Evolutionary conservation across 164 flowering plant genomes (phyloP).

Genomic region (Vitis rupestris): DNA sequence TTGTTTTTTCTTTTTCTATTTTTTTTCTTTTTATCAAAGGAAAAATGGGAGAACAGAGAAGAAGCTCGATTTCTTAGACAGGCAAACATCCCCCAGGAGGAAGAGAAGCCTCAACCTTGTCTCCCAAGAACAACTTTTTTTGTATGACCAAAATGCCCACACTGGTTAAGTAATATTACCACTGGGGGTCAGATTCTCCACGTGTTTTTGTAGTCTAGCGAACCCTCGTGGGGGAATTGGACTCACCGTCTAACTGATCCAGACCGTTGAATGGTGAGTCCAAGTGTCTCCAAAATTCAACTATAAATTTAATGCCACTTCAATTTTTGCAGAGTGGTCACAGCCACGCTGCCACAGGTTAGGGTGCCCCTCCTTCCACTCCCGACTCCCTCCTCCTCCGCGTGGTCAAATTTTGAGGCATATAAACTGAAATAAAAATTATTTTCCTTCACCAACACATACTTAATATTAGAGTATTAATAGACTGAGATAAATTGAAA

Average conservation of each 20-base stretch:
- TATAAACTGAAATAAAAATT: too few relatives aligned
- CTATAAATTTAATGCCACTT: too few relatives aligned
- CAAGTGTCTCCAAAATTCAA: too few relatives aligned
- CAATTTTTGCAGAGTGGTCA: too few relatives aligned
- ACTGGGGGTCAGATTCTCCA: neutral
- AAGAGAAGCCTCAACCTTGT: neutral
- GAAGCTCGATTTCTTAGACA: conserved; percentile 3
- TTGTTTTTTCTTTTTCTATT: neutral
- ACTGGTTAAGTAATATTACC: neutral
- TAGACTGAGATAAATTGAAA: too few relatives aligned
- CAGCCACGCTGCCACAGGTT: too few relatives aligned
- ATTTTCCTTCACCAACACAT: too few relatives aligned
- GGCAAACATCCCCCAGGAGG: conserved; percentile 17
- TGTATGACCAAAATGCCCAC: conserved; percentile 3
- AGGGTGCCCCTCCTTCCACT: too few relatives aligned
- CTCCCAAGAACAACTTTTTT: neutral
- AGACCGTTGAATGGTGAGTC: too few relatives aligned
- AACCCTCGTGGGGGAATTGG: conserved; percentile 2
- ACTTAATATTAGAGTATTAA: too few relatives aligned
- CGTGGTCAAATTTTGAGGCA: too few relatives aligned
- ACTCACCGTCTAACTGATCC: neutral
- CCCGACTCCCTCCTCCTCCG: too few relatives aligned
- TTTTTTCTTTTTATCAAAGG: neutral
- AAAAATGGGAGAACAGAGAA: neutral
- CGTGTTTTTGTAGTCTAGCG: neutral